A percentile compares a stretch with the other conserved stretches of the same genome.
Conservation (phyloP, 2,329 filamentous ascomycete genomes). For the Colletotrichum somersetense region DNA sequence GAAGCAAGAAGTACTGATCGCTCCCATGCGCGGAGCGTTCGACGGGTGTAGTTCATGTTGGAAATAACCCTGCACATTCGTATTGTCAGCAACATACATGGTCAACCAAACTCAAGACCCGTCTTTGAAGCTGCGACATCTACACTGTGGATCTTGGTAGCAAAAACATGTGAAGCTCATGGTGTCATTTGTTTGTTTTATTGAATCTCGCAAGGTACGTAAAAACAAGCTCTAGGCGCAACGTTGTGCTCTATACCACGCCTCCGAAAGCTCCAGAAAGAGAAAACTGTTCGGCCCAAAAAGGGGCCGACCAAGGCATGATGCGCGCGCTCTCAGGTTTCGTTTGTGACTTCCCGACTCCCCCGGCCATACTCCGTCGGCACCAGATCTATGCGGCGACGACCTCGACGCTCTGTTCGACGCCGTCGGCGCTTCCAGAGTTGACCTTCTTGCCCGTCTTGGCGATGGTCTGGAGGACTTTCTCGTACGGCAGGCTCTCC, state of each 20-base stretch:
- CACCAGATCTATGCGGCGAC: constrained; percentile 45
- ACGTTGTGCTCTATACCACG: background rate
- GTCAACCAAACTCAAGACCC: background rate
- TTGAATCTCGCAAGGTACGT: background rate
- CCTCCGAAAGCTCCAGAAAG: background rate
- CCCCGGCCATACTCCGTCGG: constrained; percentile 47
- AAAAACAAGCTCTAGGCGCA: background rate
- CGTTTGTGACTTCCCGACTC: background rate
- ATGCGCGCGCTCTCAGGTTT: background rate
- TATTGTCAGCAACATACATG: background rate
- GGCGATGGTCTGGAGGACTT: constrained; percentile 87
- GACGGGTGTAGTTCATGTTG: background rate
- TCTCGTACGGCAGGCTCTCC: constrained; percentile 78
- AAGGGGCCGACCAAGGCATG: background rate
- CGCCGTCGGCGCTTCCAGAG: constrained; percentile 78
- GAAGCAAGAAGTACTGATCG: background rate
- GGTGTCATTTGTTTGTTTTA: background rate
- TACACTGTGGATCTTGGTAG: background rate
- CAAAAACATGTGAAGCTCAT: background rate
- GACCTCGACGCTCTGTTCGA: constrained; percentile 62
- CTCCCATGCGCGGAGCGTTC: background rate
- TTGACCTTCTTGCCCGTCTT: constrained; percentile 97
- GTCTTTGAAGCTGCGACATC: background rate
- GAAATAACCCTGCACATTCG: background rate
- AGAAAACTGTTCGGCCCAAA: background rate